Evolutionary conservation across 306 rosid genomes (phyloP).

Genomic region (Lagenaria siceraria): DNA sequence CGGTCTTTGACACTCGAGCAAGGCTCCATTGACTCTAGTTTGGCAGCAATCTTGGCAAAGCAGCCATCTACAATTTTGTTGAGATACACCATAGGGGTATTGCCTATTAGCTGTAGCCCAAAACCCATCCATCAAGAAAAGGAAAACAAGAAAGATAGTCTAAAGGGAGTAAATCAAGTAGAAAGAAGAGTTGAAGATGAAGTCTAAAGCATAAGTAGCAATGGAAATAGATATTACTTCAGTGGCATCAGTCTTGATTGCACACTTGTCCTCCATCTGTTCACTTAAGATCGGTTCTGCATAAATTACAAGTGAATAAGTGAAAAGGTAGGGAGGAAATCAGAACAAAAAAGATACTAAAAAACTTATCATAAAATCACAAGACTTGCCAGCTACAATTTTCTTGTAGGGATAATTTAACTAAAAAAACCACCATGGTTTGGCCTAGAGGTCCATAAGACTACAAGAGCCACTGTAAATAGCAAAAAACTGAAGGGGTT

Average conservation of each 20-base stretch:
- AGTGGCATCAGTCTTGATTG: conserved; percentile 62
- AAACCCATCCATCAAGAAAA: conserved; percentile 2
- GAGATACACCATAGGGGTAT: conserved; percentile 62
- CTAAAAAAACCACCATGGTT: background rate
- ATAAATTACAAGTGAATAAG: background rate
- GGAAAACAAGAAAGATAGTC: background rate
- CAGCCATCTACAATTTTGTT: conserved; percentile 64
- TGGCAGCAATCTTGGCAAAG: conserved; percentile 60
- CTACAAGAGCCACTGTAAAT: background rate
- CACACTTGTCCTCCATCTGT: conserved; percentile 38
- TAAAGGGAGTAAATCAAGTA: too few relatives aligned
- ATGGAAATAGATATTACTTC: conserved; percentile 31
- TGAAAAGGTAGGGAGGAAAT: background rate
- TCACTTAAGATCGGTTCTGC: background rate
- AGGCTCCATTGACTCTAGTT: conserved; percentile 65
- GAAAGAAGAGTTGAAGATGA: too few relatives aligned
- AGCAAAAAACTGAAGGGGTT: background rate
- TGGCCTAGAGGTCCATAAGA: background rate
- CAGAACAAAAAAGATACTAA: background rate
- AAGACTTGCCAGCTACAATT: background rate
- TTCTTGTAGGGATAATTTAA: background rate
- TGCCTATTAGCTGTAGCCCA: conserved; percentile 43
- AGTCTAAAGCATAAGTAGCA: background rate
- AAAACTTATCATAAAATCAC: background rate
- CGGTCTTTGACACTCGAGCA: conserved; percentile 72